Base-by-base conservation (phyloP, 2,329 filamentous ascomycete genomes). In the Pestalotiopsis sp. region DNA sequence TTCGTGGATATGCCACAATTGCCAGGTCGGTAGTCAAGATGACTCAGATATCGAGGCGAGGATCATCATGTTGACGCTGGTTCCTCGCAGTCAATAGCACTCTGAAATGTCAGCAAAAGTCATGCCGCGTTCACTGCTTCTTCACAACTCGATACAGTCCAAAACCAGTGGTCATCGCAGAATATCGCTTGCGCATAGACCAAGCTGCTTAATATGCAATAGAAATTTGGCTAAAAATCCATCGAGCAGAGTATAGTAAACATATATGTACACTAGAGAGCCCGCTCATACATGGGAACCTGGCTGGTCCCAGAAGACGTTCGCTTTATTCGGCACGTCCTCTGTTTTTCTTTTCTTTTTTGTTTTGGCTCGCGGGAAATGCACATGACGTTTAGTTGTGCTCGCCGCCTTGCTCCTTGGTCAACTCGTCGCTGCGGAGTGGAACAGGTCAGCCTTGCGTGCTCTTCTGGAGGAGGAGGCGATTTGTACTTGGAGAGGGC, bases 381-480 rank as follows among this genome's bases (percentile, higher is more conserved):
- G 52, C 49, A 14, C 36, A 59, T 59, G 23, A 62, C 63, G 49
- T 70, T 81, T 87, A 89, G 81, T 89, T 88, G 73, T 87, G 80
- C 84, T 93, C 90, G 79, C 91, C 90, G 72, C 89, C 89, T 82
- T 92, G 88, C 64, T 89, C 85, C 82, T 88, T 91, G 81, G 92
- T 93, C 77, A 96, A 85, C 73, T 94, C 91, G 76, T 96, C 91
- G 78, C 93, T 96, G 76, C 70, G 69, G 17, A 39, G 27, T 17
- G 61, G 17, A 65, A 69, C 68, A 27, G 62, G 49, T 61, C 38
- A 45, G 70, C 66, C 69, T 25, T 25, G 14, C 38, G 72, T 66
- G 60, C 5, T 58, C 66, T 56, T 36, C 41, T 20, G 25, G 25
- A 23, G 20, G 20, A 23, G 20, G 20, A 23, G 20, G 20, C 20